These are phyloP conservation scores for Aspergillus aculeatus DNA, from an alignment of 2,329 filamentous ascomycete species.

Conservation along the genomic window DNA sequence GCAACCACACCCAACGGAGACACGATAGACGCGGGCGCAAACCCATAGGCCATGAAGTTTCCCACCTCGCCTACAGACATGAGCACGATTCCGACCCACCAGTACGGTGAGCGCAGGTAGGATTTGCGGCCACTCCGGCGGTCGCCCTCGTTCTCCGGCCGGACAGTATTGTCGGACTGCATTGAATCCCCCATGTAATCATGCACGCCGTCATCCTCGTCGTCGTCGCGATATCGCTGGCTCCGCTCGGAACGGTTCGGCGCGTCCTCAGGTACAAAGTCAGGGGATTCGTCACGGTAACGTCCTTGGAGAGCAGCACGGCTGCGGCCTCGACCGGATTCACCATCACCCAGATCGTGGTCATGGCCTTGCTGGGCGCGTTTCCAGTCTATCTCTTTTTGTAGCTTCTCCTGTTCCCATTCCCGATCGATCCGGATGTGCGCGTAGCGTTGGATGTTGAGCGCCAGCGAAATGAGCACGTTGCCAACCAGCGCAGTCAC, in stretches of 20 bases:
- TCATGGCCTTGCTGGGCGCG: slow-evolving; percentile 31
- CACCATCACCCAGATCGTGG: slow-evolving; percentile 12
- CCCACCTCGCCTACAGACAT: slow-evolving; percentile 93
- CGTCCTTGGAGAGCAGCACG: slow-evolving; percentile 9
- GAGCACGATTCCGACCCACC: slow-evolving; percentile 91
- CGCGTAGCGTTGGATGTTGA: slow-evolving; percentile 95
- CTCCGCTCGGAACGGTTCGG: slow-evolving; percentile 18
- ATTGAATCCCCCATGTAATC: slow-evolving; percentile 33
- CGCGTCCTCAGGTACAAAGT: slow-evolving; percentile 28
- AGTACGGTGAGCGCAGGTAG: slow-evolving; percentile 89
- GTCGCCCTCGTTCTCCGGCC: slow-evolving; percentile 39
- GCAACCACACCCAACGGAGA: slow-evolving; percentile 96
- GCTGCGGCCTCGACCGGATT: slow-evolving; percentile 9
- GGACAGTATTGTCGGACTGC: slow-evolving; percentile 42
- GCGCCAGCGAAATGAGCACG: slow-evolving; percentile 86
- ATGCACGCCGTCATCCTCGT: slow-evolving; percentile 51
- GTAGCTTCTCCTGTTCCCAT: slow-evolving; percentile 58
- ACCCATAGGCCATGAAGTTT: slow-evolving; percentile 96
- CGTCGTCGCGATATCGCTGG: slow-evolving; percentile 12
- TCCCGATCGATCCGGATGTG: slow-evolving; percentile 80
- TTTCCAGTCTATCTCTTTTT: slow-evolving; percentile 55
- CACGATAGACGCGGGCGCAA: slow-evolving; percentile 95
- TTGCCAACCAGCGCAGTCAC: slow-evolving; percentile 90
- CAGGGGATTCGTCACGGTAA: slow-evolving; percentile 22
- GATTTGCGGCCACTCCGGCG: slow-evolving; percentile 56